Evolutionary conservation across 768 basidiomycete species (phyloP), one percentile per base, ranked within the genome.

Genomic region (Steccherinum ochraceum): DNA sequence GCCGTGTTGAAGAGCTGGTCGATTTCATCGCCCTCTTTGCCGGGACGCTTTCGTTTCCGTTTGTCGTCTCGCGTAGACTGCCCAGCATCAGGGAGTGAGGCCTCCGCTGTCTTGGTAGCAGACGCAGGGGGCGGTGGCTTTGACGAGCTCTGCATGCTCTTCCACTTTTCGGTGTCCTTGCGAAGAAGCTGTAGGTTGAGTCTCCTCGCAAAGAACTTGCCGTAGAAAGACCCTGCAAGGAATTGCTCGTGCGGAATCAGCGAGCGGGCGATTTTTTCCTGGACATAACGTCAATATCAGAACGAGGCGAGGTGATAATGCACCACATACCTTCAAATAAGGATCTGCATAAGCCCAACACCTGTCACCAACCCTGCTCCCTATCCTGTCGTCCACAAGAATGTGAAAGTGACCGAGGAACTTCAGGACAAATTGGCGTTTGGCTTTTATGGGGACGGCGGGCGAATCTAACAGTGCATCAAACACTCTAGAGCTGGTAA

Each of bases 251-350:
- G 77, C 1, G 79, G 69, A 12, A 91, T 68, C 11, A 97, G 72
- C 20, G 89, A 88, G 13, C 81, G 80, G 2, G 87, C 93, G 49
- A 99, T 90, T 67, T 94, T 95, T 70, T 96, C 93, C 91, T 95
- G 56, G 19, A 24, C 40, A 48, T 7, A 7, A 30, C 5, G 40
- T 16, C n/a, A n/a, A n/a, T n/a, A n/a, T n/a, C 13, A 24, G 40
- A 23, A 49, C 13, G 24, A 24, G 42, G 12, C 44, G 5, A 12
- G 21, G 20, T 24, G 13, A 13, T 39, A 25, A 40, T 24, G 12
- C 2, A 25, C 12, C 43, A 62, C 74, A 20, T 54, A 93, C 93
- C 73, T 88, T 93, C 56, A 96, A 77, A 67, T 89, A 97, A 1
- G 90, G 85, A 68, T 99, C 96, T n/a, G 89, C 84, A 54, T 79